Conservation (phyloP, 768 basidiomycete genomes). For the Leccinum barrowsii region DNA sequence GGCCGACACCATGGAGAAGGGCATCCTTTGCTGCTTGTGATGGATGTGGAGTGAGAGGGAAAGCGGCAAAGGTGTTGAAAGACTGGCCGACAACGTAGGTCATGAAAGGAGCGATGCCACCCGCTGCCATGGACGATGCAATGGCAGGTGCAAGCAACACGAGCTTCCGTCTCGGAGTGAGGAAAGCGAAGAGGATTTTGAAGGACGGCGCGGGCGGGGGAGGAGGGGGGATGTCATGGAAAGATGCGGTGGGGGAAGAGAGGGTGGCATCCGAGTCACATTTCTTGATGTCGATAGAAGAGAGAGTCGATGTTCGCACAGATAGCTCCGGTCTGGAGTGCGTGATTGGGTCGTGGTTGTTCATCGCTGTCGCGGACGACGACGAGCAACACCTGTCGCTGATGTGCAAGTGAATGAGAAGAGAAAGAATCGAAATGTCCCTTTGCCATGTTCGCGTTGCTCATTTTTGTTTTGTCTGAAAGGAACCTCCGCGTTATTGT, state of each 20-base stretch:
- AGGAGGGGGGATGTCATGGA: slow-evolving; percentile 19
- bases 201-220: slow-evolving; percentile 48
- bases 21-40: slow-evolving; percentile 42
- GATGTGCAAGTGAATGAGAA: slow-evolving; percentile 9
- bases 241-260: slow-evolving; percentile 11
- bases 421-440: slow-evolving; percentile 6
- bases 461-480: slow-evolving; percentile 25
- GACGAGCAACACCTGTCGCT: slow-evolving; percentile 17
- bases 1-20: slow-evolving; percentile 55
- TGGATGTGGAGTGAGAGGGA: slow-evolving; percentile 42
- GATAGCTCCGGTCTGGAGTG: slow-evolving; percentile 14
- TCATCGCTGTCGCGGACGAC: slow-evolving; percentile 32
- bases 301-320: slow-evolving; percentile 15
- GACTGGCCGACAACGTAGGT: slow-evolving; percentile 74
- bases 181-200: slow-evolving; percentile 63
- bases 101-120: slow-evolving; percentile 83
- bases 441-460: background rate
- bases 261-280: slow-evolving; percentile 3
- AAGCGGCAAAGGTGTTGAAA: slow-evolving; percentile 68
- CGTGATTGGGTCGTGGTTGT: slow-evolving; percentile 24
- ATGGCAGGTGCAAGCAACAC: slow-evolving; percentile 62
- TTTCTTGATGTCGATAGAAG: slow-evolving; percentile 22
- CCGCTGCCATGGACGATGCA: slow-evolving; percentile 56
- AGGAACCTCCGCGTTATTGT: slow-evolving; percentile 17
- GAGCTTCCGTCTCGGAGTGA: slow-evolving; percentile 53